Percentiles rank a stretch among this genome's conserved stretches.
These are phyloP conservation scores for Posidonia oceanica DNA, from an alignment of 116 monocot genomes.

Conservation along the genomic window DNA sequence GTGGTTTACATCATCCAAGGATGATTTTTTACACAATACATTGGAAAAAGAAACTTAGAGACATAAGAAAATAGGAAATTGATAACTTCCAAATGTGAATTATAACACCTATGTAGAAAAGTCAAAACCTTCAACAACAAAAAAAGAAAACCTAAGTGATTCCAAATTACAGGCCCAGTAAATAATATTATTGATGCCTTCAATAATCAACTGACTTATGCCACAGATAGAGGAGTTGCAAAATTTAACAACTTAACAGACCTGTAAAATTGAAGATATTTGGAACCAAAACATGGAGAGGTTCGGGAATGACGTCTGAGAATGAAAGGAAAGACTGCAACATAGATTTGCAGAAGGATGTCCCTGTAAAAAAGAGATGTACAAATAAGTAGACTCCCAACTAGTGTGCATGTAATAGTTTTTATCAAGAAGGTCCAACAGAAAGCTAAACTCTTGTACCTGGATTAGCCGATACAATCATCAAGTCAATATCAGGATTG, in stretches of 20 bases:
- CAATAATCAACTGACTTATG: not conserved
- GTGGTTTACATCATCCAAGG: no score
- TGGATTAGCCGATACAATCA: constrained; percentile 73
- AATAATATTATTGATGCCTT: no score
- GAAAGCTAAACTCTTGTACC: constrained; percentile 18
- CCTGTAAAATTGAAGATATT: constrained; percentile 7
- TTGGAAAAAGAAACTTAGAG: no score
- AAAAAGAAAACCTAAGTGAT: no score
- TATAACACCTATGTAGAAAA: no score
- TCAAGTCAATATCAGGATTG: constrained; percentile 55
- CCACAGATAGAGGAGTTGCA: not conserved
- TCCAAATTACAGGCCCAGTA: no score
- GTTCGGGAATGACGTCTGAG: constrained; percentile 12
- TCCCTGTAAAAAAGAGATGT: constrained; percentile 7
- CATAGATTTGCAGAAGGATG: constrained; percentile 13
- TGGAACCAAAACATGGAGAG: not conserved
- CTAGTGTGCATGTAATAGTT: no score
- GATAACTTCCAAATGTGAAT: no score
- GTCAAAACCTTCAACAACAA: no score
- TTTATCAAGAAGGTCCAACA: not conserved
- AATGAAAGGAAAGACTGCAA: constrained; percentile 10
- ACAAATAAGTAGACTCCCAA: not conserved
- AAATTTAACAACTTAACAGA: not conserved
- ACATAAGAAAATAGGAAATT: no score
- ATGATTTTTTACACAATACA: no score